These are phyloP conservation scores for Pestalotiopsis sp. DNA, from an alignment of 2,329 filamentous ascomycete genomes.

Conservation along the genomic window DNA sequence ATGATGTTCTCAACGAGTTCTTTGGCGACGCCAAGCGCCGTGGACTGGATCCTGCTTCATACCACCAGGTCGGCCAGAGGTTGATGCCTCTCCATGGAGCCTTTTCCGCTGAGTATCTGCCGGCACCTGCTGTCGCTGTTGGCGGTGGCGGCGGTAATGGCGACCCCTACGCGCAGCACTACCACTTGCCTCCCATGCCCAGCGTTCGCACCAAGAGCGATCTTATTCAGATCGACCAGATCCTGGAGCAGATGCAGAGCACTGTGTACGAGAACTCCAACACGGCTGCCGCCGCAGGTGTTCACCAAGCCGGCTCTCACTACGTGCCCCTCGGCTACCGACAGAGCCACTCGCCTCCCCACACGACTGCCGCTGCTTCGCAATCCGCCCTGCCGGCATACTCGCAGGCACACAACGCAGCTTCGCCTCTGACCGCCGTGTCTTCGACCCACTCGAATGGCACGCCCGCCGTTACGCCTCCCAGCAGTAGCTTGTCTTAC, in stretches of 20 bases:
- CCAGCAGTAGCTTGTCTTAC: slow-evolving; percentile 76
- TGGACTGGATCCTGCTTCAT: slow-evolving; percentile 86
- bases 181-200: slow-evolving; percentile 84
- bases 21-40: slow-evolving; percentile 92
- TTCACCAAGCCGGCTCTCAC: slow-evolving; percentile 74
- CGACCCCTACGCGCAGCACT: slow-evolving; percentile 73
- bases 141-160: slow-evolving; percentile 56
- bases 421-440: slow-evolving; percentile 61
- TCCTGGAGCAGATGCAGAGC: slow-evolving; percentile 93
- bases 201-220: slow-evolving; percentile 93
- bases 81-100: slow-evolving; percentile 77
- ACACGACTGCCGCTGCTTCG: slow-evolving; percentile 36
- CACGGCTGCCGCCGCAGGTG: slow-evolving; percentile 76
- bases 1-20: slow-evolving; percentile 90
- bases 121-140: slow-evolving; percentile 51
- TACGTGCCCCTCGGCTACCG: slow-evolving; percentile 61
- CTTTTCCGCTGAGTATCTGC: slow-evolving; percentile 60
- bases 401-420: slow-evolving; percentile 56
- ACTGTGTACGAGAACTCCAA: slow-evolving; percentile 94
- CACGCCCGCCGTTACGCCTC: slow-evolving; percentile 77
- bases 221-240: slow-evolving; percentile 88
- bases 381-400: slow-evolving; percentile 39
- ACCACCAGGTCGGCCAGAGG: slow-evolving; percentile 87
- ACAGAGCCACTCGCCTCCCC: slow-evolving; percentile 53
- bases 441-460: slow-evolving; percentile 61